Conservation (phyloP, 331 rosid genomes). For the Phaseolus coccineus region DNA sequence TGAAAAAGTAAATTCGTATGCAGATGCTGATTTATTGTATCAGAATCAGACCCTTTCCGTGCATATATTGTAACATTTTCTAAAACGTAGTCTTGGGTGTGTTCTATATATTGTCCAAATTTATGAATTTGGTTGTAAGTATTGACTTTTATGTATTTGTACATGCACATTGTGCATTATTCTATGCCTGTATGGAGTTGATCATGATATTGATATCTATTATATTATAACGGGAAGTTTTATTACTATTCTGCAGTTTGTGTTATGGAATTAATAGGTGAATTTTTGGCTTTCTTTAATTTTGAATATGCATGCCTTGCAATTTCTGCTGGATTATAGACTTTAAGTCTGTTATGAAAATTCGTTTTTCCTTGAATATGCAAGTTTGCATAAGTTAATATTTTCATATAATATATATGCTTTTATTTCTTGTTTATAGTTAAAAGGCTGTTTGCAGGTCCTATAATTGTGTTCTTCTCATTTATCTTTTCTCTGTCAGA, state of each 20-base stretch:
- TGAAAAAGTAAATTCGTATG: too few relatives aligned
- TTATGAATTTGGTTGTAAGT: background rate
- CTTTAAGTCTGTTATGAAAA: background rate
- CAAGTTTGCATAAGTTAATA: background rate
- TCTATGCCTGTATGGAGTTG: background rate
- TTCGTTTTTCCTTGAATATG: background rate
- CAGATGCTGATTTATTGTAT: too few relatives aligned
- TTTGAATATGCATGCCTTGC: too few relatives aligned
- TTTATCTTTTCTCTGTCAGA: constrained; percentile 50
- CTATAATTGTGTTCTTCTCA: constrained; percentile 26
- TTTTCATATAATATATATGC: background rate
- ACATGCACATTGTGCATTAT: background rate
- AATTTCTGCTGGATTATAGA: background rate
- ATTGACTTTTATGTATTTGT: background rate
- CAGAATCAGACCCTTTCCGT: too few relatives aligned
- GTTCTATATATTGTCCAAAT: background rate
- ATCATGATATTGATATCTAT: too few relatives aligned
- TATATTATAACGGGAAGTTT: too few relatives aligned
- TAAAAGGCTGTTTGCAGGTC: constrained; percentile 29
- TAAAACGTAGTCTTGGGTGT: background rate
- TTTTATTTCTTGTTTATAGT: constrained; percentile 22
- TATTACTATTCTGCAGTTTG: background rate
- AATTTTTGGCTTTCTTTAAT: too few relatives aligned
- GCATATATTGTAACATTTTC: background rate
- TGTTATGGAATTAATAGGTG: background rate